Base-by-base conservation (phyloP, 2,329 filamentous ascomycete genomes). In the Clonostachys rosea region DNA sequence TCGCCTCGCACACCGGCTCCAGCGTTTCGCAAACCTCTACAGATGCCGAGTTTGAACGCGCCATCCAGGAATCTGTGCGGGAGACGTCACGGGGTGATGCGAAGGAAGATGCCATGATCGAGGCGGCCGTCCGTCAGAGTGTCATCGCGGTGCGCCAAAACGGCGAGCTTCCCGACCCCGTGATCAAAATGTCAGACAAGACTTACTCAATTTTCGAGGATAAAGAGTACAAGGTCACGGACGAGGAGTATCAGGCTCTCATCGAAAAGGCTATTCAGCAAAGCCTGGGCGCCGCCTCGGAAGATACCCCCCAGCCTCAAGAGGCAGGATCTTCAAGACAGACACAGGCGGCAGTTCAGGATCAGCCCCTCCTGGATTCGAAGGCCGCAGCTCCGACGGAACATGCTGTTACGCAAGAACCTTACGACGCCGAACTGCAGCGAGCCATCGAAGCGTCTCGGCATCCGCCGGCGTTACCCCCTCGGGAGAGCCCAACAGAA, bases 81-180 rank as follows among this genome's bases (percentile, higher is more conserved):
- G 78, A 86, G 58, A 90, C 87, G 0, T 91, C 87, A 0, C 75
- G 70, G 1, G 88, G 89, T 11, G 75, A 92, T 52, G 59, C 74
- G 0, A 74, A 81, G 17, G 86, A 94, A 61, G 89, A 94, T 57
- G 75, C 75, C 18, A 72, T 79, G 49, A 75, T 95, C 43, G 89
- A 91, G 59, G 74, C 80, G 17, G 88, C 88, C 1, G 86, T 95
- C 44, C 76, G 87, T 13, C 83, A 86, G 6, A 89, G 86, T 52
- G 73, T 94, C 14, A 70, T 68, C 13, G 83, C 87, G 35, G 66
- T 78, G 51, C 68, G 58, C 12, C 51, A 65, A 16, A 51, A 52
- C 30, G 60, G 55, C 5, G 57, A 56, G 42, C 50, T 61, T 9
- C 55, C 54, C 1, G 58, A 62, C 14, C 52, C 58, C 2, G 54